phyloP scores from a whole-genome alignment of 805 yeast species.

The Kodamaea kaohsiungensis region DNA sequence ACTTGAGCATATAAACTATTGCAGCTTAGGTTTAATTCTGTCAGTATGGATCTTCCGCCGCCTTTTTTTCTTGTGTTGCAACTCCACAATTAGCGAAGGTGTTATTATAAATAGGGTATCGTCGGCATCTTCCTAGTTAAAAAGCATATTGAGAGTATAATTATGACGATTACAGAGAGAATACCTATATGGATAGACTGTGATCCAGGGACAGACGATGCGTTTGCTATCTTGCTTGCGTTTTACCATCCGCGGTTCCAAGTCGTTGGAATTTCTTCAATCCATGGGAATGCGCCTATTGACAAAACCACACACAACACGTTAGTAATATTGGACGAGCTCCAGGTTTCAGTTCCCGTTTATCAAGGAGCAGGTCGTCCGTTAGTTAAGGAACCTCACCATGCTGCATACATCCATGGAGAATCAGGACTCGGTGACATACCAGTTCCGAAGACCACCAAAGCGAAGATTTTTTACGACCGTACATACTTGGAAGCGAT shows the following conservation, averaged over 20 bases:
- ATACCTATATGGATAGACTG: slow-evolving; percentile 85
- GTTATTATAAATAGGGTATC: slow-evolving; percentile 3
- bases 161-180: slow-evolving; percentile 20
- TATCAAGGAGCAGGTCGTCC: slow-evolving; percentile 68
- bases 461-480: slow-evolving; percentile 23
- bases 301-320: slow-evolving; percentile 70
- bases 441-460: slow-evolving; percentile 53
- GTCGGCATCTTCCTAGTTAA: background rate
- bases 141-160: background rate
- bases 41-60: background rate
- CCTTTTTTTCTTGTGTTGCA: background rate
- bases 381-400: slow-evolving; percentile 46
- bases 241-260: slow-evolving; percentile 58
- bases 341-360: slow-evolving; percentile 57
- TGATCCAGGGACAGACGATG: slow-evolving; percentile 92
- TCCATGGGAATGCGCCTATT: slow-evolving; percentile 70
- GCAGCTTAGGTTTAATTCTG: background rate
- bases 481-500: slow-evolving; percentile 37
- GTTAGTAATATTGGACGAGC: slow-evolving; percentile 62
- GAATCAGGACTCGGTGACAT: slow-evolving; percentile 78
- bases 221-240: slow-evolving; percentile 69
- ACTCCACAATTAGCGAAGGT: background rate
- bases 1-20: background rate
- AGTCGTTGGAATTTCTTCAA: slow-evolving; percentile 70
- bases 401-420: slow-evolving; percentile 73